Percentiles rank a stretch among this genome's conserved stretches.
Evolutionary conservation across 805 yeast species (phyloP).

Genomic region (Wickerhamiella alocasiicola): DNA sequence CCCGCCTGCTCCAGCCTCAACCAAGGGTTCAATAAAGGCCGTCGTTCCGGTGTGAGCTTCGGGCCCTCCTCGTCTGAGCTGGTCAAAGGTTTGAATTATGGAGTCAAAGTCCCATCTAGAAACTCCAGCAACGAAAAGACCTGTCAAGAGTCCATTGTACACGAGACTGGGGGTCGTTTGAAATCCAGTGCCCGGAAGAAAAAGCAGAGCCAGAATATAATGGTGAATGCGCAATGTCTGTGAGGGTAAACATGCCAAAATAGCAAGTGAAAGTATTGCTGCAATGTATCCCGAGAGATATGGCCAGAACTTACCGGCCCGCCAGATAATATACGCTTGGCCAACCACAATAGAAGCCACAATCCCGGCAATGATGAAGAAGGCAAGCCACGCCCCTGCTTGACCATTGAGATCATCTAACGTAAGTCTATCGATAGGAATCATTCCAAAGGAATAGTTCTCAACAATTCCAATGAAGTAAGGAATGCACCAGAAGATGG

Average conservation of each 20-base stretch:
- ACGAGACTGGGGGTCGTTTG: constrained; percentile 32
- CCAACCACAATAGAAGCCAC: constrained; percentile 46
- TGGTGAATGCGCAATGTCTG: constrained; percentile 70
- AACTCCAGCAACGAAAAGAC: constrained; percentile 71
- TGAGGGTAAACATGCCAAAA: constrained; percentile 45
- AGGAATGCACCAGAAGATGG: constrained; percentile 59
- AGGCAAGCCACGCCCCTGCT: constrained; percentile 64
- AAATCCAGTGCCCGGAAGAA: constrained; percentile 76
- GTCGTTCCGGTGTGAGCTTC: constrained; percentile 12
- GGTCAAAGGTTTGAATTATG: constrained; percentile 60
- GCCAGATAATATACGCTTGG: constrained; percentile 75
- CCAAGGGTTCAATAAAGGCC: constrained; percentile 16
- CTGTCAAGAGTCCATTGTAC: constrained; percentile 76
- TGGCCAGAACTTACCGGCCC: constrained; percentile 40
- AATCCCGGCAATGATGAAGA: constrained; percentile 36
- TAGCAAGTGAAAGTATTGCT: constrained; percentile 33
- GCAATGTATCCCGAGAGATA: constrained; percentile 44
- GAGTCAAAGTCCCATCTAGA: constrained; percentile 92
- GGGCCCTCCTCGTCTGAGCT: constrained; percentile 65
- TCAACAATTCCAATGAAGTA: constrained; percentile 79
- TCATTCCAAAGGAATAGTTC: constrained; percentile 74
- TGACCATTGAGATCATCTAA: constrained; percentile 55
- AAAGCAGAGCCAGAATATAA: constrained; percentile 60
- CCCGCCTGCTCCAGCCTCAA: neutral
- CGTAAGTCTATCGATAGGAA: constrained; percentile 80